Evolutionary conservation across 768 basidiomycete genomes (phyloP).

Genomic region (Phylloporus sp.): DNA sequence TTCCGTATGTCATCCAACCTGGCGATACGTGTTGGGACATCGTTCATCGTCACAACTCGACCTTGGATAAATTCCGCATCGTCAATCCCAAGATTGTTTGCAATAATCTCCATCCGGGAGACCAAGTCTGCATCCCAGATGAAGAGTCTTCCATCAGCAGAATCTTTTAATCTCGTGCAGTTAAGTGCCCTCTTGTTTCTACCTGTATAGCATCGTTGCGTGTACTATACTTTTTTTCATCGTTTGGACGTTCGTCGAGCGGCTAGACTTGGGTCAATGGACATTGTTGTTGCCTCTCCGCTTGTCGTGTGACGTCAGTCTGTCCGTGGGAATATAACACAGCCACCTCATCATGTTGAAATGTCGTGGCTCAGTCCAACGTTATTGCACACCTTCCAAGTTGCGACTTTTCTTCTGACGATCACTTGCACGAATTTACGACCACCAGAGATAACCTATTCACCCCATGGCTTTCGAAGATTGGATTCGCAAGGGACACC

Average conservation of each 20-base stretch:
- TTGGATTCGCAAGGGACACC: slow-evolving; percentile 49
- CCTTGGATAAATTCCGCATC: slow-evolving; percentile 46
- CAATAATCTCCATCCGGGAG: slow-evolving; percentile 54
- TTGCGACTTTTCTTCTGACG: no score
- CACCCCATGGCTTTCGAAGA: slow-evolving; percentile 34
- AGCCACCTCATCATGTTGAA: slow-evolving; percentile 26
- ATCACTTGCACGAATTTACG: slow-evolving; percentile 28
- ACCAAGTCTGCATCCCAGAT: slow-evolving; percentile 53
- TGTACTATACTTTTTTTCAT: slow-evolving; percentile 19
- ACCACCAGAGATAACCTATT: slow-evolving; percentile 17
- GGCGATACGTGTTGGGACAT: slow-evolving; percentile 69
- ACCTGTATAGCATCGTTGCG: slow-evolving; percentile 9
- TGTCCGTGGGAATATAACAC: slow-evolving; percentile 15
- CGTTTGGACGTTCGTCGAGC: slow-evolving; percentile 3
- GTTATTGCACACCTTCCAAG: background rate
- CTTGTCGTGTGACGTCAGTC: slow-evolving; percentile 18
- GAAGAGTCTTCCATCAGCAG: slow-evolving; percentile 32
- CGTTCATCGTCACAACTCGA: slow-evolving; percentile 42
- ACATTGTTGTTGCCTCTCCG: no score
- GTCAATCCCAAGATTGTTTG: slow-evolving; percentile 53
- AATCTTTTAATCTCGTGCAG: slow-evolving; percentile 17
- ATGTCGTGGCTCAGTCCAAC: slow-evolving; percentile 9
- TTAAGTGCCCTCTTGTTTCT: background rate
- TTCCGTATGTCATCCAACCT: slow-evolving; percentile 45
- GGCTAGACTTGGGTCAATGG: background rate